Percentiles rank a stretch among this genome's conserved stretches.
These are phyloP conservation scores for Colletotrichum sp. DNA, from an alignment of 2,329 filamentous ascomycete species.

Conservation along the genomic window DNA sequence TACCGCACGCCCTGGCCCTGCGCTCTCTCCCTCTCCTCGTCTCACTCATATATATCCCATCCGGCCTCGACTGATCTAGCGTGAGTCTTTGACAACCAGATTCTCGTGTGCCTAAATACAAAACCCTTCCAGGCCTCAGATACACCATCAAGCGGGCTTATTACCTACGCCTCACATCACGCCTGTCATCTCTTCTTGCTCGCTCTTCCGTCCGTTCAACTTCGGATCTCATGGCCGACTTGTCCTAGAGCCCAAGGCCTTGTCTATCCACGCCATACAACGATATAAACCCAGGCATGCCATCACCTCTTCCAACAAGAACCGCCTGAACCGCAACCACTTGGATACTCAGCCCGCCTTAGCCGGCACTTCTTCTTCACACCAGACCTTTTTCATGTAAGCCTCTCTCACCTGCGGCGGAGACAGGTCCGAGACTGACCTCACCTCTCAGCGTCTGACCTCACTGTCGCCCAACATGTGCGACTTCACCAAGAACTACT, in stretches of 20 bases:
- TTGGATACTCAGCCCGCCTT: not conserved
- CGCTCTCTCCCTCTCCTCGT: not conserved
- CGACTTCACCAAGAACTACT: conserved; percentile 77
- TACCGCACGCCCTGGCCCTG: conserved; percentile 14
- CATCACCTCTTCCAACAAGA: not conserved
- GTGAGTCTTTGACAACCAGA: not conserved
- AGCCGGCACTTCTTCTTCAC: not conserved
- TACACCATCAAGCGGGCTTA: not conserved
- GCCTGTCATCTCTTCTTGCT: conserved; percentile 14
- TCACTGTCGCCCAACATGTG: conserved; percentile 49
- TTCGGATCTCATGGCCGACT: not conserved
- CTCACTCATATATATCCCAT: conserved; percentile 22
- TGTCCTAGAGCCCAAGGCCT: not conserved
- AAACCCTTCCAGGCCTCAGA: conserved; percentile 1
- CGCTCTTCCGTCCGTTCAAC: conserved; percentile 5
- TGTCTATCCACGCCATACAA: not conserved
- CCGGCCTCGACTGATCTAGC: conserved; percentile 9
- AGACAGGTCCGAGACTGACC: not conserved
- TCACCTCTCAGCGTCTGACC: not conserved
- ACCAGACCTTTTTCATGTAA: not conserved
- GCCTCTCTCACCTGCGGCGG: not conserved
- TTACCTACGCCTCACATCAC: not conserved
- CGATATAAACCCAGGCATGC: not conserved
- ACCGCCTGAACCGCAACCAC: not conserved
- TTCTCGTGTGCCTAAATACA: not conserved